Evolutionary conservation across 257 asterid species (phyloP).

Genomic region (Plantago major): DNA sequence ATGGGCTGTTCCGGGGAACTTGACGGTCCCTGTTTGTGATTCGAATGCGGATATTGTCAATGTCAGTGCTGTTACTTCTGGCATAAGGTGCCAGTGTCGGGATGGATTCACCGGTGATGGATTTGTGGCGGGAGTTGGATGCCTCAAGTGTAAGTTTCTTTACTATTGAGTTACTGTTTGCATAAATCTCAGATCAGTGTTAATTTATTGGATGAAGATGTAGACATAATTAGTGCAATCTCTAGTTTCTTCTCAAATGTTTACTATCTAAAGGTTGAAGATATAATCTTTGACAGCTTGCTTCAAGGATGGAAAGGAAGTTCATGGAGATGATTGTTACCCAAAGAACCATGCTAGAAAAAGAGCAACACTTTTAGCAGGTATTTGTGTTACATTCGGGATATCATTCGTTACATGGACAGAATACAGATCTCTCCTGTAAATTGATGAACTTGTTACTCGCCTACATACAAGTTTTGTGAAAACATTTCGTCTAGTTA

Average conservation of each 20-base stretch:
- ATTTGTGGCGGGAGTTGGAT: constrained; percentile 46
- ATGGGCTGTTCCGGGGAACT: constrained; percentile 59
- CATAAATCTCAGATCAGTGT: not conserved
- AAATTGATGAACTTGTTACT: not conserved
- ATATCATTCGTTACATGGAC: not conserved
- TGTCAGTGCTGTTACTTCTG: constrained; percentile 46
- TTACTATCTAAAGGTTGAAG: not conserved
- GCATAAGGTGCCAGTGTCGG: constrained; percentile 51
- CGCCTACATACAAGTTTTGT: not conserved
- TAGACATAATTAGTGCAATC: no score
- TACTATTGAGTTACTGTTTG: not conserved
- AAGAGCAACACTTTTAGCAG: constrained; percentile 45
- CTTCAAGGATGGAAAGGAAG: constrained; percentile 56
- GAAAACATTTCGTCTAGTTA: not conserved
- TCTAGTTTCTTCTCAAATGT: not conserved
- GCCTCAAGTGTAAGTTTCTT: constrained; percentile 48
- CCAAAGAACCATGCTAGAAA: constrained; percentile 30
- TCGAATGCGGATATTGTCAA: constrained; percentile 35
- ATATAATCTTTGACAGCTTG: constrained; percentile 39
- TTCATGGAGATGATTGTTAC: constrained; percentile 39
- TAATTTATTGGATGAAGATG: not conserved
- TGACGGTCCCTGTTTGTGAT: constrained; percentile 35
- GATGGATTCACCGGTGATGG: constrained; percentile 66
- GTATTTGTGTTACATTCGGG: constrained; percentile 16
- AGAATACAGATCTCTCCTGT: not conserved